Conservation (phyloP, 495 filamentous ascomycete genomes). For the Penicillium maclennaniae region DNA sequence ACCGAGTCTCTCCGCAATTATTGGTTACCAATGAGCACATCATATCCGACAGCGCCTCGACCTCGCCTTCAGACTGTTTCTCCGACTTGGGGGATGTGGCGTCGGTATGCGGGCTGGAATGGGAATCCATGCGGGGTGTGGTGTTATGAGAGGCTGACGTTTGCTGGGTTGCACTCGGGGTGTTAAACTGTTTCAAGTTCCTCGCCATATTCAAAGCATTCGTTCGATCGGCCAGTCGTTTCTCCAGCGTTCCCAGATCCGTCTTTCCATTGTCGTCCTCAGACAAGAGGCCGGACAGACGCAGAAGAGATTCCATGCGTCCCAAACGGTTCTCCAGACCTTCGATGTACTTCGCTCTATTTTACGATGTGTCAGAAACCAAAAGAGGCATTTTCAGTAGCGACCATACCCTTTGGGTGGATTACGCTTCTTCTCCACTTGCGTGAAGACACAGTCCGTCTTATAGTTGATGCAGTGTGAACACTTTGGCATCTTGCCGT, state of each 20-base stretch:
- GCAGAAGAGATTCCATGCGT: slow-evolving; percentile 87
- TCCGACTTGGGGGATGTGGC: slow-evolving; percentile 57
- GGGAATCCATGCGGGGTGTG: slow-evolving; percentile 47
- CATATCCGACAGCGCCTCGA: slow-evolving; percentile 91
- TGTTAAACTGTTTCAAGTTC: slow-evolving; percentile 27
- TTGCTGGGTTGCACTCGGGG: slow-evolving; percentile 25
- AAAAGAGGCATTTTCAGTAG: neutral
- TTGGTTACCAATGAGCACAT: slow-evolving; percentile 99
- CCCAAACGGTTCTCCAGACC: slow-evolving; percentile 91
- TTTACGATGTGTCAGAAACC: slow-evolving; percentile 10
- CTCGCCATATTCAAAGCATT: slow-evolving; percentile 36
- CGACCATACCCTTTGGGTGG: slow-evolving; percentile 85
- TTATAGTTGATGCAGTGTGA: slow-evolving; percentile 98
- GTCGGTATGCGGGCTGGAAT: slow-evolving; percentile 57
- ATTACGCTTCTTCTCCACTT: slow-evolving; percentile 97
- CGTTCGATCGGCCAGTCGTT: slow-evolving; percentile 67
- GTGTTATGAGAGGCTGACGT: slow-evolving; percentile 37
- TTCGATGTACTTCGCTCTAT: slow-evolving; percentile 95
- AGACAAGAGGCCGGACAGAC: slow-evolving; percentile 80
- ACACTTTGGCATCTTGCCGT: slow-evolving; percentile 92
- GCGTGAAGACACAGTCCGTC: slow-evolving; percentile 95
- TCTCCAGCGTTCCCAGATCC: slow-evolving; percentile 84
- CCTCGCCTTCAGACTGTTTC: slow-evolving; percentile 63
- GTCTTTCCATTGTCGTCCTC: slow-evolving; percentile 84
- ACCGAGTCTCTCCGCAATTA: slow-evolving; percentile 90